Evolutionary conservation across 352 stramenopile genomes (phyloP), one percentile per base, ranked within the genome.

Genomic region (Globisporangium sylvaticum): DNA sequence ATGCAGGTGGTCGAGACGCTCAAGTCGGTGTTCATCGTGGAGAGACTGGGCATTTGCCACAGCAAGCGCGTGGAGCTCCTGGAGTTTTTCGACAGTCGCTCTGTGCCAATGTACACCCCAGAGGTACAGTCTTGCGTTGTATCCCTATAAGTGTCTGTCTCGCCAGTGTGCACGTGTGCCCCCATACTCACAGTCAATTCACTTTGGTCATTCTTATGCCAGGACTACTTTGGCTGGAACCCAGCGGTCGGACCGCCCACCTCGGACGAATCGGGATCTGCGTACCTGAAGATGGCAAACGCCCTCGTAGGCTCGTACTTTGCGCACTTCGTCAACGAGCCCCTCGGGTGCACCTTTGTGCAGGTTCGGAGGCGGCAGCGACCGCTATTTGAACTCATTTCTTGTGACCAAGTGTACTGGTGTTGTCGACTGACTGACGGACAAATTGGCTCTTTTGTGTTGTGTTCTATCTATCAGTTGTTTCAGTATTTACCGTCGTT

Each of bases 141-240:
- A 57, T 57, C 31, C 62, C 7, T 15, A 48, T 42, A 46, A 46
- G 37, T 46, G 37, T 20, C 37, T n/a, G 14, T 20, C 14, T 46
- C 12, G 4, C 37, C 14, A 34, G 37, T 46, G 9, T 29, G 7
- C 12, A 24, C n/a, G n/a, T n/a, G n/a, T 31, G 20, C 32, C 24
- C 48, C 4, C 48, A 56, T 18, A 54, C 37, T 59, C 31, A 37
- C 10, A 15, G 10, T 42, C 34, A 42, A 42, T 42, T 46, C 18
- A 62, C 5, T 52, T 66, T 66, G 24, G 24, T 25, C 62, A 24
- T 15, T 73, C 54, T n/a, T 67, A 7, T 62, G 9, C 18, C 66
- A 91, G 78, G 79, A 95, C 27, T 89, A 92, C 56, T 77, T 96
- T 25, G 88, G 91, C 1, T 97, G 89, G 89, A 79, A 96, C 46